Evolutionary conservation across 2,329 filamentous ascomycete species (phyloP).

Genomic region (Colletotrichum theobromicola): DNA sequence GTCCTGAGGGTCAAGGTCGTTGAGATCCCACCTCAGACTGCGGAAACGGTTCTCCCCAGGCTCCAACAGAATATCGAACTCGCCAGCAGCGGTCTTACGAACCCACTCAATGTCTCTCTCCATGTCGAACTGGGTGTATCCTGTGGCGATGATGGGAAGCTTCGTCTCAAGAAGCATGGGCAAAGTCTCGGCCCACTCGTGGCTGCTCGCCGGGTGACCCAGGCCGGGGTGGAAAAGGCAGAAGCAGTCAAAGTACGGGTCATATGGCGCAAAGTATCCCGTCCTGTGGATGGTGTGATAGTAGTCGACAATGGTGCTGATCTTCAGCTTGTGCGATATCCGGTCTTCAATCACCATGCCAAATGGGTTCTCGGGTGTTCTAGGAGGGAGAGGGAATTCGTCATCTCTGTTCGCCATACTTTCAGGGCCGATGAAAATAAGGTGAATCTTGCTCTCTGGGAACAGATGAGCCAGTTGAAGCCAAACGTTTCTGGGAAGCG

Average conservation of each 20-base stretch:
- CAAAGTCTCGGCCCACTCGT: constrained; percentile 93
- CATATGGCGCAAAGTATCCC: constrained; percentile 89
- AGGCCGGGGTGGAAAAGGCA: constrained; percentile 96
- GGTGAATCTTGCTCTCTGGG: constrained; percentile 86
- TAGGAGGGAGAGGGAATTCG: constrained; percentile 88
- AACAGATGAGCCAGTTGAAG: constrained; percentile 93
- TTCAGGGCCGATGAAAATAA: constrained; percentile 95
- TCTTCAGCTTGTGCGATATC: constrained; percentile 88
- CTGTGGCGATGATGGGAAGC: constrained; percentile 90
- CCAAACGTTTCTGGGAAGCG: constrained; percentile 92
- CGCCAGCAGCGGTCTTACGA: constrained; percentile 80
- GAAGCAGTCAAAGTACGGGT: constrained; percentile 98
- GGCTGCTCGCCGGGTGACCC: constrained; percentile 89
- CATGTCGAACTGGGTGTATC: constrained; percentile 96
- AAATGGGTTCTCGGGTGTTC: constrained; percentile 87
- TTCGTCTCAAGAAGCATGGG: constrained; percentile 94
- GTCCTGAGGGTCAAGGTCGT: constrained; percentile 93
- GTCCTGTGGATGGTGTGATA: constrained; percentile 96
- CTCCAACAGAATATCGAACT: constrained; percentile 90
- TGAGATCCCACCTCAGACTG: constrained; percentile 95
- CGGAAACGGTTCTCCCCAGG: constrained; percentile 94
- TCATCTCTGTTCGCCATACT: constrained; percentile 93
- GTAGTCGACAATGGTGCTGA: constrained; percentile 97
- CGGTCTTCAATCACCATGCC: constrained; percentile 94
- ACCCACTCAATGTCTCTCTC: constrained; percentile 92